Evolutionary conservation across 495 filamentous ascomycete genomes (phyloP), one percentile per base, ranked within the genome.

Genomic region (Hamigera avellanea): DNA sequence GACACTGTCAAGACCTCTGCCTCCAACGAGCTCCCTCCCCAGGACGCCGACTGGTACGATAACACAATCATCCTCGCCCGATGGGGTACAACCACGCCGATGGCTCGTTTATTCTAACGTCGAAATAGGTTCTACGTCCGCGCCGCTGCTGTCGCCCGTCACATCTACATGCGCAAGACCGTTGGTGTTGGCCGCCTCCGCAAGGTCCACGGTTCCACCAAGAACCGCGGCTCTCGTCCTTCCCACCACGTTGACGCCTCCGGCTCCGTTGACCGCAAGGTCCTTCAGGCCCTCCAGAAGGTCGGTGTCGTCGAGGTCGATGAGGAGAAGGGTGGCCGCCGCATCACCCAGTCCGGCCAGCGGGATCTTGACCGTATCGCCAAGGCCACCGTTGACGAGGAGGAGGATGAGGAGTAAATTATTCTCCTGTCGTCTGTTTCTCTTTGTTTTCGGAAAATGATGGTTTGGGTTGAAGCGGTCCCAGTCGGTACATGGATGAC

Each of bases 101-200:
- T 4, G 9, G 9, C 4, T 4, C 21, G 21, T 5, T 9, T 9
- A 5, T 23, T 23, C 21, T 23, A 23, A 23, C 21, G 21, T 9
- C 28, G 8, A 12, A 19, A 49, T 43, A 79, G 76, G 77, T 98
- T 84, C 81, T 98, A 96, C 81, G 75, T 95, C 64, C 89, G 91
- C 58, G 86, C 89, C 58, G 91, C 91, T 50, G 72, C 87, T 50
- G 78, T 95, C 61, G 91, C 91, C 51, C 91, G 91, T 57, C 91
- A 98, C 71, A 76, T 96, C 74, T 98, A 98, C 74, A 77, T 98
- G 64, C 80, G 91, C 67, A 96, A 96, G 75, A 95, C 88, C 54
- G 88, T 98, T 58, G 91, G 91, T 73, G 88, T 98, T 42, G 84
- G 84, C 59, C 83, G 87, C 52, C 73, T 95, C 48, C 78, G 80